These are phyloP conservation scores for Cyberlindnera petersonii DNA, from an alignment of 805 yeast genomes.

Conservation along the genomic window DNA sequence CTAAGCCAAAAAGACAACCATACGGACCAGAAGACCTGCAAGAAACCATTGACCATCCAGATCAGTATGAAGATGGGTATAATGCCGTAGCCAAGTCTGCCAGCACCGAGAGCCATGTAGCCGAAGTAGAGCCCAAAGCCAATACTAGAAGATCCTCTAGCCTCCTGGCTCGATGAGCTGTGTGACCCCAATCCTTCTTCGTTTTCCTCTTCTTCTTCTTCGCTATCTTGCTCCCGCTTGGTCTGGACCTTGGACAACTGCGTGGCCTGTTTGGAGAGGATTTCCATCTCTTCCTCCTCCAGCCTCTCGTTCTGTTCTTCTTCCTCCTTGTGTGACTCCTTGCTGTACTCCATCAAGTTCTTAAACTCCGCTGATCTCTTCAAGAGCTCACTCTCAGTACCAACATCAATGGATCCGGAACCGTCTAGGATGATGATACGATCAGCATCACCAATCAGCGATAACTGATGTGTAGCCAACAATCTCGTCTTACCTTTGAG, in stretches of 20 bases:
- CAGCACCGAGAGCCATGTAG: too few relatives aligned
- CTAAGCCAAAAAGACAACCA: slow-evolving; percentile 79
- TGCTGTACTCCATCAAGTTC: slow-evolving; percentile 47
- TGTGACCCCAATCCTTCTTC: not conserved
- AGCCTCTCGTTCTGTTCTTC: not conserved
- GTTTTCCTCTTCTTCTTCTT: not conserved
- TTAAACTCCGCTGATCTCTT: slow-evolving; percentile 42
- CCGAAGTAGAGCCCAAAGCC: too few relatives aligned
- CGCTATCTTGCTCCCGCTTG: slow-evolving; percentile 1
- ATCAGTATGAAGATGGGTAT: slow-evolving; percentile 32
- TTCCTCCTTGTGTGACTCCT: slow-evolving; percentile 29
- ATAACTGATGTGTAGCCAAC: slow-evolving; percentile 78
- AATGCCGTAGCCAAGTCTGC: too few relatives aligned
- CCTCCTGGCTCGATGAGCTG: too few relatives aligned
- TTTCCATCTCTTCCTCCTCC: not conserved
- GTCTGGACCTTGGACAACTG: too few relatives aligned
- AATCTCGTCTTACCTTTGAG: slow-evolving; percentile 58
- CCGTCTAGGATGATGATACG: slow-evolving; percentile 56
- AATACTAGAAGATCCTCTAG: too few relatives aligned
- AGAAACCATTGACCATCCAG: not conserved
- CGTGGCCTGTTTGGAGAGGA: too few relatives aligned
- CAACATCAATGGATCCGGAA: slow-evolving; percentile 60
- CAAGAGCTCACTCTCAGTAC: slow-evolving; percentile 52
- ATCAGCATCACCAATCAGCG: slow-evolving; percentile 63
- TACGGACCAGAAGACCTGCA: slow-evolving; percentile 52